Evolutionary conservation across 306 rosid genomes (phyloP).

Genomic region (Lathyrus sativus): DNA sequence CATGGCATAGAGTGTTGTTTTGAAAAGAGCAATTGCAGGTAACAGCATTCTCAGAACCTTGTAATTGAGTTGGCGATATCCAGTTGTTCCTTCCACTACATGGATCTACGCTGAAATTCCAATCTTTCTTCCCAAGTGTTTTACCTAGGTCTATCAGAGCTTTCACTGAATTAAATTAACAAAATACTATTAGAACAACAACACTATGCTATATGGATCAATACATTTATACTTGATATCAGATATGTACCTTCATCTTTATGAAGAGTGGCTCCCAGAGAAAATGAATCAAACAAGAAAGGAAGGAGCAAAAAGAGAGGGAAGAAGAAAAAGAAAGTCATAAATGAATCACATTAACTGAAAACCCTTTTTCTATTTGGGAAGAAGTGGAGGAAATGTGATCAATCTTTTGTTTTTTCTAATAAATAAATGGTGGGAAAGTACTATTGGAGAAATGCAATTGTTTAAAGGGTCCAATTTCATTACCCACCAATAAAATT

Average conservation of each 20-base stretch:
- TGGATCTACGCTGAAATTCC: slow-evolving; percentile 54
- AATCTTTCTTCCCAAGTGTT: background rate
- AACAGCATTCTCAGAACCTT: slow-evolving; percentile 31
- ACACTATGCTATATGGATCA: background rate
- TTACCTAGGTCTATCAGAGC: slow-evolving; percentile 31
- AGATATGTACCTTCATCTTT: slow-evolving; percentile 40
- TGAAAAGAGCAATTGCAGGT: slow-evolving; percentile 45
- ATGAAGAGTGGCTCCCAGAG: slow-evolving; percentile 39
- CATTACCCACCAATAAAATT: too few relatives aligned
- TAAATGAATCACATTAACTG: too few relatives aligned
- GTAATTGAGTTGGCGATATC: background rate
- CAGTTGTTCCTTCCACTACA: slow-evolving; percentile 46
- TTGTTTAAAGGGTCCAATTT: too few relatives aligned
- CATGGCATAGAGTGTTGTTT: slow-evolving; percentile 50
- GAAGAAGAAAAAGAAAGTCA: background rate
- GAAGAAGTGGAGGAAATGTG: too few relatives aligned
- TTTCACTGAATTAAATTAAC: slow-evolving; percentile 18
- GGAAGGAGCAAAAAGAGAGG: slow-evolving; percentile 3
- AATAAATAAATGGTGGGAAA: too few relatives aligned
- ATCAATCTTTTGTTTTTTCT: background rate
- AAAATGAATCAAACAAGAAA: slow-evolving; percentile 9
- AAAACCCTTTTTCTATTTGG: too few relatives aligned
- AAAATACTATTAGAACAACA: background rate
- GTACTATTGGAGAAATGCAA: too few relatives aligned
- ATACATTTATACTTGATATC: background rate